These are phyloP conservation scores for Primulina eburnea DNA, from an alignment of 257 asterid species.

Conservation along the genomic window DNA sequence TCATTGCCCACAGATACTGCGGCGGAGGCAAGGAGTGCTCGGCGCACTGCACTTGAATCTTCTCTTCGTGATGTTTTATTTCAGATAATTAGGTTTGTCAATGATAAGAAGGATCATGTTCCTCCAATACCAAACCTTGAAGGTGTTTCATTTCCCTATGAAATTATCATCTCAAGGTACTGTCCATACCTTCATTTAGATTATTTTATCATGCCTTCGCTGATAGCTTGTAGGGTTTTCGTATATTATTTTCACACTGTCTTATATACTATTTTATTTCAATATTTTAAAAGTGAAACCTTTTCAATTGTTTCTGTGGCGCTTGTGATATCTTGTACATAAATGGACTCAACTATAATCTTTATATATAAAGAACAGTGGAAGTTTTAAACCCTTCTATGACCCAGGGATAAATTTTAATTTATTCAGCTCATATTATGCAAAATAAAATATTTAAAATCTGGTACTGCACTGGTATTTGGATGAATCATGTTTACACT, in stretches of 20 bases:
- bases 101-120: conserved; percentile 92
- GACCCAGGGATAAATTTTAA: not conserved
- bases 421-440: not conserved
- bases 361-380: conserved; percentile 9
- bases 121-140: conserved; percentile 81
- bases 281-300: not conserved
- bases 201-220: not conserved
- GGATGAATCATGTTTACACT: conserved; percentile 13
- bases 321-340: not conserved
- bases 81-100: conserved; percentile 87
- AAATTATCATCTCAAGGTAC: conserved; percentile 88
- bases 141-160: conserved; percentile 85
- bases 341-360: not conserved
- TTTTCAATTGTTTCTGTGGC: no score
- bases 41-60: conserved; percentile 66
- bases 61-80: conserved; percentile 83
- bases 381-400: not conserved
- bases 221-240: conserved; percentile 5
- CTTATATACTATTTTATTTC: not conserved
- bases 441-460: not conserved
- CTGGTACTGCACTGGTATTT: conserved; percentile 7
- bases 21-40: conserved; percentile 67
- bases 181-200: conserved; percentile 6
- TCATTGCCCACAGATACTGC: conserved; percentile 40
- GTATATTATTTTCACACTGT: conserved; percentile 9